These are phyloP conservation scores for Salvia miltiorrhiza DNA, from an alignment of 257 asterid genomes.

Conservation along the genomic window DNA sequence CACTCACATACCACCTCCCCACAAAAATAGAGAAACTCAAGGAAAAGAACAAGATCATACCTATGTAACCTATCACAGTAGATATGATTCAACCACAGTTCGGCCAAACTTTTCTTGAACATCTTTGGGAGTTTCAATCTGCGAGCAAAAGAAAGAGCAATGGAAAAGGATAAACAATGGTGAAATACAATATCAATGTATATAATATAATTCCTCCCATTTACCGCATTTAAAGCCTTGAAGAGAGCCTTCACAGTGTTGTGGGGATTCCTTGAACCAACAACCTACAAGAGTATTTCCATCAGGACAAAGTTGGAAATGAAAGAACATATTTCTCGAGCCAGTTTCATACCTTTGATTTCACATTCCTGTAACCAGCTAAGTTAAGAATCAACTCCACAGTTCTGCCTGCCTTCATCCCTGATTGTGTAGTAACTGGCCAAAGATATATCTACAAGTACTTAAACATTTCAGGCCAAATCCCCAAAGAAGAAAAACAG, in stretches of 20 bases:
- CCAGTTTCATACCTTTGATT: conserved; percentile 63
- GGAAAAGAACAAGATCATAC: conserved; percentile 1
- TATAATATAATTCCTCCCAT: conserved; percentile 18
- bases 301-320: conserved; percentile 23
- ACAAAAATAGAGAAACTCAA: no score
- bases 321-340: background rate
- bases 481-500: conserved; percentile 1
- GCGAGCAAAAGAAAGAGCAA: conserved; percentile 18
- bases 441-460: conserved; percentile 72
- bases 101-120: conserved; percentile 88
- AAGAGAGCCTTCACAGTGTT: conserved; percentile 92
- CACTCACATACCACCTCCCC: no score
- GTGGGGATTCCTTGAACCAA: conserved; percentile 93
- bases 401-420: conserved; percentile 93
- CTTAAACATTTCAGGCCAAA: conserved; percentile 12
- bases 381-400: conserved; percentile 67
- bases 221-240: conserved; percentile 90
- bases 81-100: conserved; percentile 77
- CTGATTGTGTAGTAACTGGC: conserved; percentile 84
- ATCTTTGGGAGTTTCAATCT: conserved; percentile 92
- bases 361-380: conserved; percentile 94
- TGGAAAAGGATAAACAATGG: background rate
- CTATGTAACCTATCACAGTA: conserved; percentile 60
- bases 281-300: conserved; percentile 45
- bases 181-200: background rate